phyloP scores from a whole-genome alignment of 345 rosid genomes.

The Citrus sinensis region DVS_A1.0 CM039161.1:21706001-21706500 shows the following conservation, averaged over 20 bases:
- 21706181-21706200: constrained; percentile 92
- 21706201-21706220: constrained; percentile 98
- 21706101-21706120: neutral
- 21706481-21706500: neutral
- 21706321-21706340: constrained; percentile 97
- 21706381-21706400: constrained; percentile 81
- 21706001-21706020: constrained; percentile 62
- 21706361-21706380: constrained; percentile 99
- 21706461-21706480: constrained; percentile 10
- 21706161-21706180: constrained; percentile 59
- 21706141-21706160: neutral
- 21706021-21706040: constrained; percentile 88
- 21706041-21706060: constrained; percentile 96
- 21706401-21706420: constrained; percentile 93
- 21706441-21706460: constrained; percentile 20
- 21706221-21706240: constrained; percentile 98
- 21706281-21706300: constrained; percentile 95
- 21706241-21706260: constrained; percentile 86
- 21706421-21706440: constrained; percentile 84
- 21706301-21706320: constrained; percentile 99
- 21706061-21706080: constrained; percentile 62
- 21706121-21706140: neutral
- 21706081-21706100: constrained; percentile 20
- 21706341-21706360: constrained; percentile 93
- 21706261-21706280: constrained; percentile 87